Evolutionary conservation across 257 asterid genomes (phyloP), one percentile per base, ranked within the genome.

Genomic region (Capsicum rhomboideum): DNA sequence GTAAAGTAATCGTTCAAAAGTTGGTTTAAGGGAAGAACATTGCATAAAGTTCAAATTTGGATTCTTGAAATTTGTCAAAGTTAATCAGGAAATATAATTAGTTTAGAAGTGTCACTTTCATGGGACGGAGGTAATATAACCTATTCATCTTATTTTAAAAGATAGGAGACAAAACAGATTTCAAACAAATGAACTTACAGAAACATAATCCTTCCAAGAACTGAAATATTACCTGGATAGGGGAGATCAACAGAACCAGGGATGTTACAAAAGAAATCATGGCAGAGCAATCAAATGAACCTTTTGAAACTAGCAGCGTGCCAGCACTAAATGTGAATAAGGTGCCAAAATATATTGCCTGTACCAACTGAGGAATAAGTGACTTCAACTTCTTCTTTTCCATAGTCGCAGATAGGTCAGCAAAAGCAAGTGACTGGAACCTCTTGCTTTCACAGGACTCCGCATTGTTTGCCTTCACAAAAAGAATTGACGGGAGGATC

Each of bases 401-500:
- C 85, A 92, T 88, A 64, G 89, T 86, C 20, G 93, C 92, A 81
- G 89, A 84, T 71, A 90, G 92, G 84, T 96, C 97, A 84, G 94
- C 87, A 82, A 87, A 89, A 80, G 97, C 97, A 89, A 92, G 90
- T 8, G 84, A 91, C 90, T 92, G 91, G 91, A 96, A 96, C 90
- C 92, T 92, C 82, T 85, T 87, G 79, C 89, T 80, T 89, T 96
- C 99, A 86, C 87, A 88, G 61, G 91, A 83, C 88, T 94, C 98
- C 42, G 92, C 94, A 89, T 89, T 91, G 87, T 91, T 96, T 84
- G 97, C 99, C 93, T 96, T 96, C 88, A 96, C 95, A 82, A 96
- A 94, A 78, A 93, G 93, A 92, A 96, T 84, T 77, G 97, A 92
- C 61, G 97, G 97, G 50, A 96, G 90, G 82, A 96, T 96, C 98